Evolutionary conservation across 1,284 basidiomycete genomes (phyloP).

Genomic region (Thelephora terrestris): DNA sequence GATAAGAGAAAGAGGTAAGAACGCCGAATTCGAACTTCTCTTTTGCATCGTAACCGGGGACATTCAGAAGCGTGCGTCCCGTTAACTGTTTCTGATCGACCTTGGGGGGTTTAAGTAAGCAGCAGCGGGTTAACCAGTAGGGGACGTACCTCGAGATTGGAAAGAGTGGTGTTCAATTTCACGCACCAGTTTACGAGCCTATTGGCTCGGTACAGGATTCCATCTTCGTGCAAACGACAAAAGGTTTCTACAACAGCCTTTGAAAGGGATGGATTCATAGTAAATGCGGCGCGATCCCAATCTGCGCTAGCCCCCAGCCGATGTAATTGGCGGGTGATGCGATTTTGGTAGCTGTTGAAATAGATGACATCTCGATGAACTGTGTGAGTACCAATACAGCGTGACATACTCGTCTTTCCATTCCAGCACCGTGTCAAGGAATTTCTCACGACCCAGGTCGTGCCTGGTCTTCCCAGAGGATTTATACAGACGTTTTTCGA

Average conservation of each 20-base stretch:
- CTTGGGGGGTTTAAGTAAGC: slow-evolving; percentile 25
- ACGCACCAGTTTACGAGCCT: slow-evolving; percentile 99
- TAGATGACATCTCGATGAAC: slow-evolving; percentile 8
- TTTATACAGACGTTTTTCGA: slow-evolving; percentile 90
- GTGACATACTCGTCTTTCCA: slow-evolving; percentile 90
- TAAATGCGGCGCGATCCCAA: slow-evolving; percentile 91
- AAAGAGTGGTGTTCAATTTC: slow-evolving; percentile 90
- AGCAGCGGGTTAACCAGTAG: not conserved
- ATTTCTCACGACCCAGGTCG: slow-evolving; percentile 89
- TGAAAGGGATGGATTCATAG: slow-evolving; percentile 81
- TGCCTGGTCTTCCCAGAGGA: slow-evolving; percentile 78
- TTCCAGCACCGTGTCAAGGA: slow-evolving; percentile 86
- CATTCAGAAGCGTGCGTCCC: slow-evolving; percentile 80
- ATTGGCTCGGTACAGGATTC: slow-evolving; percentile 93
- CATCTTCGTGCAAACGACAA: slow-evolving; percentile 87
- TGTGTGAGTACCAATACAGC: not conserved
- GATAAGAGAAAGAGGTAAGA: slow-evolving; percentile 93
- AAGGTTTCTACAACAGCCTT: slow-evolving; percentile 91
- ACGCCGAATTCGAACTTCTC: slow-evolving; percentile 98
- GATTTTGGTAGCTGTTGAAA: slow-evolving; percentile 65
- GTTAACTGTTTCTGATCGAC: slow-evolving; percentile 93
- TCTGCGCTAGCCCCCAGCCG: slow-evolving; percentile 92
- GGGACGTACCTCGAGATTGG: slow-evolving; percentile 75
- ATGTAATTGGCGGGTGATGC: slow-evolving; percentile 86
- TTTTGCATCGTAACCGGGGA: slow-evolving; percentile 91